phyloP scores from a whole-genome alignment of 331 rosid species.

The Acacia pycnantha region DNA sequence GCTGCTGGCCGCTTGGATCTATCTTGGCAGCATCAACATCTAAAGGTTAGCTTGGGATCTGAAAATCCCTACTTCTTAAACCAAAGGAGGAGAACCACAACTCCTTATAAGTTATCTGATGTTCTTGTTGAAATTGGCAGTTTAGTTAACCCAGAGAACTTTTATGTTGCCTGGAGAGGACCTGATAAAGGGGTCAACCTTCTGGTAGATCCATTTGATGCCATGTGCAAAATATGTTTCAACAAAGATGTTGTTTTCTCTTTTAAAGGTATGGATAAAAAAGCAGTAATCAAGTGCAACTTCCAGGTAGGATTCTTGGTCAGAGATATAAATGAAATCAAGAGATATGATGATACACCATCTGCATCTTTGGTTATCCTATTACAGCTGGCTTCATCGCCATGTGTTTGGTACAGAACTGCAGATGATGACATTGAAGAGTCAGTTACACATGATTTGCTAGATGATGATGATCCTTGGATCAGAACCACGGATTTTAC shows the following conservation, averaged over 20 bases:
- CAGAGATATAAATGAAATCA: slow-evolving; percentile 67
- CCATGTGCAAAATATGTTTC: slow-evolving; percentile 77
- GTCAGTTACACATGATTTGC: slow-evolving; percentile 57
- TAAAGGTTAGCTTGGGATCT: slow-evolving; percentile 59
- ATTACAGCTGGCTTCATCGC: slow-evolving; percentile 71
- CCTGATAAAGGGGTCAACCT: slow-evolving; percentile 66
- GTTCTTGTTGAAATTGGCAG: slow-evolving; percentile 77
- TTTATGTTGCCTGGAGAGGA: slow-evolving; percentile 75
- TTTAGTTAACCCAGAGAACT: slow-evolving; percentile 51
- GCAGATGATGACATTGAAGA: slow-evolving; percentile 85
- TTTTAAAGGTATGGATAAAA: slow-evolving; percentile 40
- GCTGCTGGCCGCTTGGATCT: slow-evolving; percentile 61
- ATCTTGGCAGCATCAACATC: slow-evolving; percentile 34
- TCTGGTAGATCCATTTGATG: slow-evolving; percentile 82
- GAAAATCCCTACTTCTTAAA: slow-evolving; percentile 55
- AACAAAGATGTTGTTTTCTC: slow-evolving; percentile 60
- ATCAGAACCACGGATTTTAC: slow-evolving; percentile 92
- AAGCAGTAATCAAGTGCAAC: slow-evolving; percentile 69
- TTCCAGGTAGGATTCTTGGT: slow-evolving; percentile 70
- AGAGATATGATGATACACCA: slow-evolving; percentile 43
- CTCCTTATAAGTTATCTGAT: slow-evolving; percentile 65
- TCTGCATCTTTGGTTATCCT: slow-evolving; percentile 50
- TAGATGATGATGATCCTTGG: slow-evolving; percentile 99
- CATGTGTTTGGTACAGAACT: slow-evolving; percentile 78
- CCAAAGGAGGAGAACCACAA: slow-evolving; percentile 66